Base-by-base conservation (phyloP, 1,284 basidiomycete species). In the Sanghuangporus weigelae region DNA sequence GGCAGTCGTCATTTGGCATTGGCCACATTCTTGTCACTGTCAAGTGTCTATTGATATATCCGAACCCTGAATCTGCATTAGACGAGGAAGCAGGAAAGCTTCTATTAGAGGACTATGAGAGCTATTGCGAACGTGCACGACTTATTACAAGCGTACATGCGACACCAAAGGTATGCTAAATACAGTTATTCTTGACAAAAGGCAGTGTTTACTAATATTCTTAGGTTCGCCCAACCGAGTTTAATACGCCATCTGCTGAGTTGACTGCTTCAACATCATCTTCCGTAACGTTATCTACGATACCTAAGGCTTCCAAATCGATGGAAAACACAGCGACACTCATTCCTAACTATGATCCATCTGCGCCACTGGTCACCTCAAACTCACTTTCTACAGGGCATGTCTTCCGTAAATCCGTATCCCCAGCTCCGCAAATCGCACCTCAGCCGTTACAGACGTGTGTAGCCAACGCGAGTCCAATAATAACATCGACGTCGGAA, bases 41-140 rank as follows among this genome's bases (percentile, higher is more conserved):
- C 69, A 96, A 95, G 74, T 97, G 96, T 72, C 84, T 98, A 39
- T 83, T 98, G 67, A 97, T 98, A 69, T 94, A 94, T 71, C 96
- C 96, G 12, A 98, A 98, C 73, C 93, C 96, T 19, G 96, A 98
- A 74, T 95, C 92, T 14, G 95, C 96, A 0, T 79, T 98, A 61
- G 93, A 98, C 73, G 95, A 97, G 73, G 94, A 96, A 74, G 94
- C 95, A 0, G 94, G 94, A 16, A 95, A 95, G 73, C 81, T 96
- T 62, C 76, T 98, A 56, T 79, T 96, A 57, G 95, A 96, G 73
- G 88, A 95, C 70, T 95, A 95, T 74, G 84, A 89, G 50, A 90
- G 85, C 69, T 96, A 95, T 71, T 93, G 86, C 74, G 84, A 86
- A 60, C 84, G 92, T 53, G 92, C 92, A 16, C 85, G 81, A 71